phyloP scores from a whole-genome alignment of 441 rosid genomes.

The Erodium trifolium region DNA sequence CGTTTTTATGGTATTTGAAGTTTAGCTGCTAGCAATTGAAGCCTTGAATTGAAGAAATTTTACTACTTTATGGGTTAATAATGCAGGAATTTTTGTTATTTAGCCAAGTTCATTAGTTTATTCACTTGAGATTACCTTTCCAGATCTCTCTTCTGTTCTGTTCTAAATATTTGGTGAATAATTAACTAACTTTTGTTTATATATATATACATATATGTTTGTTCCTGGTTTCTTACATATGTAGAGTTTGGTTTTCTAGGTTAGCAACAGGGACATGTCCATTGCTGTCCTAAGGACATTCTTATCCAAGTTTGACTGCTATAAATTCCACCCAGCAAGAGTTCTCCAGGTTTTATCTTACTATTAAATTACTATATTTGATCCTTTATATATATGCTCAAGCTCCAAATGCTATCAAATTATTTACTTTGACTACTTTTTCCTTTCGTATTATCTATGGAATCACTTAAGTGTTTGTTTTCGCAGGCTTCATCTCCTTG shows the following conservation, averaged over 20 bases:
- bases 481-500: conserved; percentile 85
- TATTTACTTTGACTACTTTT: too few relatives aligned
- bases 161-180: not conserved
- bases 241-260: conserved; percentile 27
- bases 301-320: conserved; percentile 52
- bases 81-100: too few relatives aligned
- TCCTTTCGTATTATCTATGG: too few relatives aligned
- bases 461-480: not conserved
- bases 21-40: too few relatives aligned
- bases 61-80: not conserved
- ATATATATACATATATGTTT: not conserved
- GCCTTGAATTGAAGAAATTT: not conserved
- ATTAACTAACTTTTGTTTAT: not conserved
- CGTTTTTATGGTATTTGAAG: too few relatives aligned
- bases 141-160: too few relatives aligned
- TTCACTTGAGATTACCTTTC: too few relatives aligned
- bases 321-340: too few relatives aligned
- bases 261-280: conserved; percentile 85
- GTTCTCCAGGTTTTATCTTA: conserved; percentile 71
- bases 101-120: too few relatives aligned
- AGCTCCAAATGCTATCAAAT: too few relatives aligned
- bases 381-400: too few relatives aligned
- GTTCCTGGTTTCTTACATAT: not conserved
- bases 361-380: not conserved
- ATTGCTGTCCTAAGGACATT: conserved; percentile 83